phyloP scores from a whole-genome alignment of 768 basidiomycete genomes.

The Sistotremastrum suecicum region DNA sequence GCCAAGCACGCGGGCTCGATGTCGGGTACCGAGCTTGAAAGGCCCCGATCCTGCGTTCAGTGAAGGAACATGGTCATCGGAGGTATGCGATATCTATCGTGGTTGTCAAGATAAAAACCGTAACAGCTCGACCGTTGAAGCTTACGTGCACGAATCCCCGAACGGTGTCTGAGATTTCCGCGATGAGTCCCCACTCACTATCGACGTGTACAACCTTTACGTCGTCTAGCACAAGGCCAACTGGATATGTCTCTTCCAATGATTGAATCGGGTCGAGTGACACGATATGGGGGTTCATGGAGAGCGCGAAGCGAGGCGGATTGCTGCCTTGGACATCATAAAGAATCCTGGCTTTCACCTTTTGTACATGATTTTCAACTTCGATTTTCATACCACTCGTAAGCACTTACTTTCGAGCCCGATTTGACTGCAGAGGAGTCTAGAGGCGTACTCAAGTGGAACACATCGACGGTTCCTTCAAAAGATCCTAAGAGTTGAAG shows the following conservation, averaged over 20 bases:
- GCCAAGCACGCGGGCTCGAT: constrained; percentile 78
- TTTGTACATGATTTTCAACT: constrained; percentile 45
- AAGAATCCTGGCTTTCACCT: constrained; percentile 72
- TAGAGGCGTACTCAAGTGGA: constrained; percentile 43
- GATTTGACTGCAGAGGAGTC: constrained; percentile 17
- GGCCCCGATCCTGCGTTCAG: constrained; percentile 55
- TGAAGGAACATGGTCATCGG: constrained; percentile 81
- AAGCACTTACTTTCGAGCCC: constrained; percentile 20
- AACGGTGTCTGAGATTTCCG: constrained; percentile 46
- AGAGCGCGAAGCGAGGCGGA: constrained; percentile 76
- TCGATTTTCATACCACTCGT: constrained; percentile 10
- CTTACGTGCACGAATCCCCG: constrained; percentile 83
- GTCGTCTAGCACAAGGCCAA: constrained; percentile 58
- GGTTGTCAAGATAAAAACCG: constrained; percentile 1
- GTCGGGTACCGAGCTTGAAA: constrained; percentile 68
- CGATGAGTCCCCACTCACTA: constrained; percentile 67
- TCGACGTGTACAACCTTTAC: constrained; percentile 68
- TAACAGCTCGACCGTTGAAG: constrained; percentile 4
- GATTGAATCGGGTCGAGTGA: constrained; percentile 27
- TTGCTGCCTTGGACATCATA: constrained; percentile 57
- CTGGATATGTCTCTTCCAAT: constrained; percentile 47
- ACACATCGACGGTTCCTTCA: constrained; percentile 74
- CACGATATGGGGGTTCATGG: constrained; percentile 59
- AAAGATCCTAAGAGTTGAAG: constrained; percentile 87
- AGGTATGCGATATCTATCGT: constrained; percentile 78